Conservation (phyloP, 306 rosid genomes). For the Lathyrus sativus region DNA sequence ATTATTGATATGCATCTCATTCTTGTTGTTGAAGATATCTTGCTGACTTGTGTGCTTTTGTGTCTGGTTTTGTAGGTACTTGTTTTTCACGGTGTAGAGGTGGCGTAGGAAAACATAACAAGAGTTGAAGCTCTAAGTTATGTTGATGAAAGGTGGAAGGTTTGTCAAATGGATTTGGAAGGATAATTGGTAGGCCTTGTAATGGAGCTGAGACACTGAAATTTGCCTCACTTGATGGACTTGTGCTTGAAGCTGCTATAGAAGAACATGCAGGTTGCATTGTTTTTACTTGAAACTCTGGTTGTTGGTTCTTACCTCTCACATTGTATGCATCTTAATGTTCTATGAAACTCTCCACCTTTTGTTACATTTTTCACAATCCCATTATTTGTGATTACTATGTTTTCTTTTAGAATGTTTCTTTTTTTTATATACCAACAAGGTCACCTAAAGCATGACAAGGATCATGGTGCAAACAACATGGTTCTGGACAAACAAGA, state of each 20-base stretch:
- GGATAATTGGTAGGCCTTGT: conserved; percentile 41
- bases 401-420: conserved; percentile 90
- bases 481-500: conserved; percentile 89
- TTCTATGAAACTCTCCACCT: conserved; percentile 97
- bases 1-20: too few species aligned
- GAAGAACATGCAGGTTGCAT: conserved; percentile 60
- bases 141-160: conserved; percentile 39
- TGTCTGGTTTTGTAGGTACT: too few species aligned
- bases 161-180: conserved; percentile 42
- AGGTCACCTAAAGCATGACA: conserved; percentile 93
- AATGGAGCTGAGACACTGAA: conserved; percentile 44
- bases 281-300: conserved; percentile 48
- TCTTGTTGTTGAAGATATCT: too few species aligned
- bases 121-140: conserved; percentile 77
- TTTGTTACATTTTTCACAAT: conserved; percentile 82
- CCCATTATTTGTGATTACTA: conserved; percentile 93
- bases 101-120: conserved; percentile 58
- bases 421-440: conserved; percentile 90
- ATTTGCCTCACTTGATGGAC: conserved; percentile 77
- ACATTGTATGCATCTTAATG: conserved; percentile 87
- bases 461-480: conserved; percentile 87
- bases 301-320: conserved; percentile 46
- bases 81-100: too few species aligned
- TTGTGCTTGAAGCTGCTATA: conserved; percentile 77
- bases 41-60: too few species aligned